These are phyloP conservation scores for Aspergillus sp. DNA, from an alignment of 2,329 filamentous ascomycete species.

Conservation along the genomic window DNA sequence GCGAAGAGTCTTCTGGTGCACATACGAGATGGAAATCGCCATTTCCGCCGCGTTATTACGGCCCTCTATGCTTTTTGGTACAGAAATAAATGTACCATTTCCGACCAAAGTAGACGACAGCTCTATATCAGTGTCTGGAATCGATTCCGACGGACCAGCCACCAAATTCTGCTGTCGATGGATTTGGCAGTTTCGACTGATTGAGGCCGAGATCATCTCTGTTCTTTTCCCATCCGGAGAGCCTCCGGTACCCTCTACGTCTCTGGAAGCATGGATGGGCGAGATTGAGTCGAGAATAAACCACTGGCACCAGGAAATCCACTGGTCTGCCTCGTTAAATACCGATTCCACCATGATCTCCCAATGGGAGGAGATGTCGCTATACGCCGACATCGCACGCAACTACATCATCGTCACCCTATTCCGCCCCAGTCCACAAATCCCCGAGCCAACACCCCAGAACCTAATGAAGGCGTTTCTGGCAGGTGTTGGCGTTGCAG, in stretches of 20 bases:
- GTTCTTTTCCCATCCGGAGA: not conserved
- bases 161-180: too few relatives aligned
- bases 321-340: not conserved
- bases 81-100: not conserved
- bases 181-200: not conserved
- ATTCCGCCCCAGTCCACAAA: not conserved
- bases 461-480: not conserved
- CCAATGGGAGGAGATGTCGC: not conserved
- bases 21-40: slow-evolving; percentile 1
- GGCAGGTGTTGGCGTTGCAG: not conserved
- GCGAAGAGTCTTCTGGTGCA: not conserved
- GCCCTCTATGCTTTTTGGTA: not conserved
- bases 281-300: not conserved
- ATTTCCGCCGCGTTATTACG: not conserved
- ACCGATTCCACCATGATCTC: not conserved
- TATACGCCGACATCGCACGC: not conserved
- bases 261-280: not conserved
- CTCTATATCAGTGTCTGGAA: too few relatives aligned
- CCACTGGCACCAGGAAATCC: not conserved
- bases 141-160: too few relatives aligned
- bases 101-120: not conserved
- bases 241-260: not conserved
- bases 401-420: not conserved
- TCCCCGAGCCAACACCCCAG: not conserved
- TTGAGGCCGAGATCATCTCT: not conserved